Evolutionary conservation across 2,329 filamentous ascomycete genomes (phyloP).

Genomic region (Amylocarpus encephaloides): DNA sequence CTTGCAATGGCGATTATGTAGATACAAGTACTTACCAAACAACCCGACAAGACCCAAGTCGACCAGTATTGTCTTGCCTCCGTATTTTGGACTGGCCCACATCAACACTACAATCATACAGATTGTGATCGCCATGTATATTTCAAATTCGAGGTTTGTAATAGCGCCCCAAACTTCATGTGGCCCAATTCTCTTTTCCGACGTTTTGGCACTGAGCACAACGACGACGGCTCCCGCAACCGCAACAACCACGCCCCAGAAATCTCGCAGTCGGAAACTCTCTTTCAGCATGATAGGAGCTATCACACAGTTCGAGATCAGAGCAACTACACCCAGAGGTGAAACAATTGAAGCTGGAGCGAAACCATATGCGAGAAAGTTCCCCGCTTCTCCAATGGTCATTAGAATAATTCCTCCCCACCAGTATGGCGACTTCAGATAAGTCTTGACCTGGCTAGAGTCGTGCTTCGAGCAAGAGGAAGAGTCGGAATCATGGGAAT

Average conservation of each 20-base stretch:
- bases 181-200: constrained; percentile 86
- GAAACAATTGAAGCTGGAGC: constrained; percentile 96
- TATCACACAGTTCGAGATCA: constrained; percentile 95
- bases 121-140: constrained; percentile 75
- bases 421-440: constrained; percentile 91
- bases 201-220: constrained; percentile 81
- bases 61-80: constrained; percentile 80
- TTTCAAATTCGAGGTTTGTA: constrained; percentile 79
- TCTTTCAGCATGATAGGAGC: constrained; percentile 93
- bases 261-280: constrained; percentile 75
- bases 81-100: constrained; percentile 76
- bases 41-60: constrained; percentile 89
- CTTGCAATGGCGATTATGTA: constrained; percentile 3
- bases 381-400: constrained; percentile 86
- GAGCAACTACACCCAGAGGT: constrained; percentile 89
- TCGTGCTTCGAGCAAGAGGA: constrained; percentile 35
- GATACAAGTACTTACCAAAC: constrained; percentile 60
- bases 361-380: constrained; percentile 96
- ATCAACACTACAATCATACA: constrained; percentile 69
- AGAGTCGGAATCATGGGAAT: constrained; percentile 34
- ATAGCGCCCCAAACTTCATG: constrained; percentile 88
- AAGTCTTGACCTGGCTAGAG: constrained; percentile 44
- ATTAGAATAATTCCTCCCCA: constrained; percentile 92
- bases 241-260: constrained; percentile 81
- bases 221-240: constrained; percentile 86